These are phyloP conservation scores for Phaeodactylum tricornutum DNA, from an alignment of 108 stramenopile genomes.

Conservation along the genomic window DNA sequence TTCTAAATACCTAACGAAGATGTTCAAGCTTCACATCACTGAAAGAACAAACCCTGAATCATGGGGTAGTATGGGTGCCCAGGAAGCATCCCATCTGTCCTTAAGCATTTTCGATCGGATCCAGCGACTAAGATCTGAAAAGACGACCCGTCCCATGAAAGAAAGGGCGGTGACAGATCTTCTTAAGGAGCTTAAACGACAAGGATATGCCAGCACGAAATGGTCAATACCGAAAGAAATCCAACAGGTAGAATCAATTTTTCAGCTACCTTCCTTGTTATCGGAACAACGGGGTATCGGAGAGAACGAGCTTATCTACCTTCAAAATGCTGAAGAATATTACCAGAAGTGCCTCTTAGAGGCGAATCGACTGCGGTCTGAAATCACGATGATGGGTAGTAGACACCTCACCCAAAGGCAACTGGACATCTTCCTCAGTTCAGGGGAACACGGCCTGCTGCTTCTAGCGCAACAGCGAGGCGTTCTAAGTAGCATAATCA, in stretches of 20 bases:
- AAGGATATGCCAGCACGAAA: constrained; percentile 60
- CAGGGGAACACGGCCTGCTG: constrained; percentile 46
- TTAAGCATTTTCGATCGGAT: constrained; percentile 83
- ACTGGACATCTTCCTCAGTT: constrained; percentile 56
- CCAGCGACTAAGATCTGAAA: constrained; percentile 44
- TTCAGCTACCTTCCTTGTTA: constrained; percentile 53
- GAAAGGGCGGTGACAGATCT: constrained; percentile 86
- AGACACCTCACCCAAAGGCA: constrained; percentile 67
- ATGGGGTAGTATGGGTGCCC: not conserved
- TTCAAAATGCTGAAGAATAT: constrained; percentile 53
- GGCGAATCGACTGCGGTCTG: constrained; percentile 43
- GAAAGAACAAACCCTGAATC: constrained; percentile 4
- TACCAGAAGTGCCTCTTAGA: constrained; percentile 55
- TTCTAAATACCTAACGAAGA: too few relatives aligned
- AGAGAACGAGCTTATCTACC: constrained; percentile 5
- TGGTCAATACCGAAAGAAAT: constrained; percentile 61
- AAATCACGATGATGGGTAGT: constrained; percentile 59
- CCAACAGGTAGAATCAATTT: constrained; percentile 39
- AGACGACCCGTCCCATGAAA: constrained; percentile 82
- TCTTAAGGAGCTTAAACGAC: constrained; percentile 67
- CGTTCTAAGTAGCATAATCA: too few relatives aligned
- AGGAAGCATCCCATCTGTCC: constrained; percentile 35
- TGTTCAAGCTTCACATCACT: not conserved
- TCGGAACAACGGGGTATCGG: too few relatives aligned
- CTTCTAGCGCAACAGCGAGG: constrained; percentile 40